A percentile compares a stretch with the other conserved stretches of the same genome.
phyloP scores from a whole-genome alignment of 2,329 filamentous ascomycete species.

The Colletotrichum echinochloae region DNA sequence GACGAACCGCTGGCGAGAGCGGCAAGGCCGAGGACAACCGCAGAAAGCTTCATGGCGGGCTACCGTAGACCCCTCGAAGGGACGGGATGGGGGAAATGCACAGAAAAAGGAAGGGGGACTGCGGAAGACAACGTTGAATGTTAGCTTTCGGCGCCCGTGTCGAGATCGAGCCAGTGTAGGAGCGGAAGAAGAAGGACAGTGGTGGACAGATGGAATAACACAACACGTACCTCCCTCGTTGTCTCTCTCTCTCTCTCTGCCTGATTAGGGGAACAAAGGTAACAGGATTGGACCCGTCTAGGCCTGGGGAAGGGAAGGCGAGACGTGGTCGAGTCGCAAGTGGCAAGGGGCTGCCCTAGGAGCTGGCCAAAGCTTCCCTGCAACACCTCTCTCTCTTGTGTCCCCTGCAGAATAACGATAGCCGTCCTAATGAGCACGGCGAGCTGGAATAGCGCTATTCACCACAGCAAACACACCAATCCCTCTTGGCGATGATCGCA shows the following conservation, averaged over 20 bases:
- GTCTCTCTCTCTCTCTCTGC: background rate
- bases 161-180: constrained; percentile 1
- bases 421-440: background rate
- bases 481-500: constrained; percentile 28
- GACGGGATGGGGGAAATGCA: constrained; percentile 9
- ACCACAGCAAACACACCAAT: constrained; percentile 3
- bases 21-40: constrained; percentile 65
- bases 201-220: constrained; percentile 2
- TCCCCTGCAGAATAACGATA: background rate
- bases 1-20: constrained; percentile 61
- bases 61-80: constrained; percentile 35
- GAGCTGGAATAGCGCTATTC: background rate
- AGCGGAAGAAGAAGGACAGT: background rate
- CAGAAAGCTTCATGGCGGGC: constrained; percentile 62
- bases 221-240: constrained; percentile 23
- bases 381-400: background rate
- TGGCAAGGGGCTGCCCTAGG: constrained; percentile 36
- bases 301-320: constrained; percentile 32
- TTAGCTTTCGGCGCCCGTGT: constrained; percentile 25
- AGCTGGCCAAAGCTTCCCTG: constrained; percentile 39
- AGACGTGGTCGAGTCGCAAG: constrained; percentile 41
- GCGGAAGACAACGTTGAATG: background rate
- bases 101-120: constrained; percentile 11
- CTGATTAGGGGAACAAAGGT: constrained; percentile 35
- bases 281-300: constrained; percentile 20